Base-by-base conservation (phyloP, 257 asterid genomes). In the Fraxinus anomala region DNA sequence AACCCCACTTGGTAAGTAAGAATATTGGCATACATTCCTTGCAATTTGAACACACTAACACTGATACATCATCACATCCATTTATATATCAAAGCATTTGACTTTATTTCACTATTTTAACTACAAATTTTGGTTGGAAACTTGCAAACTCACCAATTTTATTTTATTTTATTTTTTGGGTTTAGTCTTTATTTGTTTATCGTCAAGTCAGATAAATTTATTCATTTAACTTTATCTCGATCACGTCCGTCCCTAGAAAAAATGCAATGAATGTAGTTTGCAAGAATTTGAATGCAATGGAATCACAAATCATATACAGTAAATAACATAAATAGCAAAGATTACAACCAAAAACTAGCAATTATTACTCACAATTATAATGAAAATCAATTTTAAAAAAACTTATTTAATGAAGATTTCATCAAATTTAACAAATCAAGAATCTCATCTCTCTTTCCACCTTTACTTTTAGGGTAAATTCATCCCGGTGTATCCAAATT, bases 391-490 rank as follows among this genome's bases (percentile, higher is more conserved):
- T 77, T 65, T 4, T 67, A 21, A 28, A 72, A 23, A 39, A 49
- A 34, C 28, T 71, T 37, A 59, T 49, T 34, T 11, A 17, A 42
- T 67, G 65, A 34, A 72, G 56, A 72, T 44, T 40, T 66, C 17
- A 80, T 59, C 54, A 76, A 21, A 74, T 65, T 70, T 71, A 78
- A 16, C 63, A 63, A 42, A 68, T 70, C 47, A 10, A 17, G 1
- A 68, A 28, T 47, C 66, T 34, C 2, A 19, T 34, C n/a, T 61
- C 65, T 28, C 54, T 21, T 61, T 2, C 17, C 51, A 44, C 14
- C 31, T 42, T 12, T n/a, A 11, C 36, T 39, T 65, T 24, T 31
- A 19, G 13, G 33, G 7, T 5, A 21, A 17, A 36, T 42, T 70
- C 21, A 9, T 49, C 34, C 19, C 3, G 1, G 4, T 4, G 3